Evolutionary conservation across 441 rosid species (phyloP).

Genomic region (Sinapis alba): DNA sequence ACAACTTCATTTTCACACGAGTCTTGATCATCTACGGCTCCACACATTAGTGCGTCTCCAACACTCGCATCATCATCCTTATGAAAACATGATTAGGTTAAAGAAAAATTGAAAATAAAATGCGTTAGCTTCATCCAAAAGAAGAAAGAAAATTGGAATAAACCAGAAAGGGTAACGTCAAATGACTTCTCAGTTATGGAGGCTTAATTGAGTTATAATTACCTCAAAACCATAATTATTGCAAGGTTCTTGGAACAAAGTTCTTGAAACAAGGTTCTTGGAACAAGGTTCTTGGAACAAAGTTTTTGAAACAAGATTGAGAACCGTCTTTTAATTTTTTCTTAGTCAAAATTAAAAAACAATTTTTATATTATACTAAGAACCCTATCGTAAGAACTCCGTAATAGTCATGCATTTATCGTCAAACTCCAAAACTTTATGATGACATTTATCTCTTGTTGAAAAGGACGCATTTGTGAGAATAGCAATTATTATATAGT

Average conservation of each 20-base stretch:
- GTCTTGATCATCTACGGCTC: slow-evolving; percentile 9
- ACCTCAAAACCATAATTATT: too few species aligned
- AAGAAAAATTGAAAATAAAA: background rate
- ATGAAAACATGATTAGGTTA: slow-evolving; percentile 7
- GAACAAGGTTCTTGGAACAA: too few species aligned
- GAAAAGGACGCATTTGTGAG: background rate
- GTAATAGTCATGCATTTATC: too few species aligned
- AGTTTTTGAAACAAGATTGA: too few species aligned
- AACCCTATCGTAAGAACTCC: too few species aligned
- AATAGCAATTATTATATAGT: slow-evolving; percentile 8
- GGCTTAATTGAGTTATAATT: background rate
- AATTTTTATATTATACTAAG: too few species aligned
- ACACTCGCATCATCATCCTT: slow-evolving; percentile 4
- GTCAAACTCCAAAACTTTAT: background rate
- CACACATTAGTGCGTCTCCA: background rate
- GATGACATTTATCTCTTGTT: background rate
- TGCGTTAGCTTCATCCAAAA: background rate
- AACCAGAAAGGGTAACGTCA: background rate
- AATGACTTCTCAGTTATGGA: background rate
- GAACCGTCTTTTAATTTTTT: too few species aligned
- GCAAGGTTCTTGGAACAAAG: too few species aligned
- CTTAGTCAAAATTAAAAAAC: too few species aligned
- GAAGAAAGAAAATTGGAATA: background rate
- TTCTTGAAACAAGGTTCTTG: too few species aligned
- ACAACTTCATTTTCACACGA: slow-evolving; percentile 17